phyloP scores from a whole-genome alignment of 352 stramenopile species.

The Globisporangium iwayamae region DNA sequence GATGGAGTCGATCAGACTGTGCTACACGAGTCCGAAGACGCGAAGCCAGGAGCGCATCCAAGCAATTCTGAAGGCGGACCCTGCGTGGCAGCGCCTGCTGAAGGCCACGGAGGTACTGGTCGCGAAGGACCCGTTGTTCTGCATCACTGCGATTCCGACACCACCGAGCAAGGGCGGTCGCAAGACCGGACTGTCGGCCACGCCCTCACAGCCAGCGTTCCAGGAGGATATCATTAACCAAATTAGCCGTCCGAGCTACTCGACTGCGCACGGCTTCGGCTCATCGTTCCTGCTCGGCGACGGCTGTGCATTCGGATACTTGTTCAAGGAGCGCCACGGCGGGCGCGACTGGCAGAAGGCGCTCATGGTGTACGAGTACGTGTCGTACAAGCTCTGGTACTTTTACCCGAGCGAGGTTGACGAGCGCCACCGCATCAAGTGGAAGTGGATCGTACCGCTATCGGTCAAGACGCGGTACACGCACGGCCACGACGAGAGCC shows the following conservation, averaged over 20 bases:
- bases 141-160: constrained; percentile 53
- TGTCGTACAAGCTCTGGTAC: constrained; percentile 87
- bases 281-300: constrained; percentile 84
- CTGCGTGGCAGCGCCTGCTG: constrained; percentile 55
- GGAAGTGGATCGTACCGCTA: constrained; percentile 85
- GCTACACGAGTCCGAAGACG: constrained; percentile 70
- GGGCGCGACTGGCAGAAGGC: constrained; percentile 77
- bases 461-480: constrained; percentile 72
- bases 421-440: constrained; percentile 75
- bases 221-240: constrained; percentile 88
- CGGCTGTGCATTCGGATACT: constrained; percentile 79
- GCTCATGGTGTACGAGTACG: constrained; percentile 84
- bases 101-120: constrained; percentile 46
- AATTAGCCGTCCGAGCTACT: constrained; percentile 83
- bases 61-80: constrained; percentile 39
- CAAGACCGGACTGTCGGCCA: constrained; percentile 7
- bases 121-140: constrained; percentile 40
- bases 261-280: constrained; percentile 74
- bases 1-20: constrained; percentile 75
- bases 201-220: constrained; percentile 64
- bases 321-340: constrained; percentile 72
- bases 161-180: constrained; percentile 27
- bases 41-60: constrained; percentile 71
- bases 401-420: constrained; percentile 87
- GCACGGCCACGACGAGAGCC: constrained; percentile 81